Base-by-base conservation (phyloP, 2,329 filamentous ascomycete genomes). In the Penicillium digitatum region DNA sequence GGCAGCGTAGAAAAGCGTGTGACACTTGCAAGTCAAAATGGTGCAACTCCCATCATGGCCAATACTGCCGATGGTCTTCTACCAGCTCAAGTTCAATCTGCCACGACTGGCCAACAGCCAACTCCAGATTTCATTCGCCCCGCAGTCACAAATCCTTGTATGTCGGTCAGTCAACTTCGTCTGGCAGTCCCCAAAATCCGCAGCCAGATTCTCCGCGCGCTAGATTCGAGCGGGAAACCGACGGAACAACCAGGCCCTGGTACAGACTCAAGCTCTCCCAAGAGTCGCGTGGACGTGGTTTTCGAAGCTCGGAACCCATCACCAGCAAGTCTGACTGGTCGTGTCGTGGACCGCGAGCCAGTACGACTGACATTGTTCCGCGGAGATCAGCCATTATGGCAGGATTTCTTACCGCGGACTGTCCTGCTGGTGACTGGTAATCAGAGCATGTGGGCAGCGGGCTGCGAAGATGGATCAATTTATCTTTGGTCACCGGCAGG, bases 401-500 rank as follows among this genome's bases (percentile, higher is more conserved):
- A 96, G 67, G 95, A 99, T 68, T 99, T 90, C 66, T 77, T 99
- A 14, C 92, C 93, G 0, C 83, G 87, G 55, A 85, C 90, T 6
- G 88, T 96, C 24, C 82, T 99, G n/a, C 81, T 97, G 1, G 87
- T 95, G 1, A 94, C 93, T 0, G 95, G 91, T 2, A 97, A 91
- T 71, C 86, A 87, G 64, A 86, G 88, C 62, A 92, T 97, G 69
- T 99, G 94, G 89, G 88, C 89, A 0, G 93, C 88, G 16, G 92
- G 89, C 10, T 96, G 92, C 66, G 94, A 99, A 71, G 94, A 97
- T 68, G 94, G 91, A 16, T 90, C 87, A 18, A 72, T 99, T 8
- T 90, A 96, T 68, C 83, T 90, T 9, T 99, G 94, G 92, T 93
- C 92, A 1, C 90, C 93, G 1, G 90, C 92, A 14, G 94, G 94